These are phyloP conservation scores for Phanerochaete sordida DNA, from an alignment of 768 basidiomycete genomes.

Conservation along the genomic window DNA sequence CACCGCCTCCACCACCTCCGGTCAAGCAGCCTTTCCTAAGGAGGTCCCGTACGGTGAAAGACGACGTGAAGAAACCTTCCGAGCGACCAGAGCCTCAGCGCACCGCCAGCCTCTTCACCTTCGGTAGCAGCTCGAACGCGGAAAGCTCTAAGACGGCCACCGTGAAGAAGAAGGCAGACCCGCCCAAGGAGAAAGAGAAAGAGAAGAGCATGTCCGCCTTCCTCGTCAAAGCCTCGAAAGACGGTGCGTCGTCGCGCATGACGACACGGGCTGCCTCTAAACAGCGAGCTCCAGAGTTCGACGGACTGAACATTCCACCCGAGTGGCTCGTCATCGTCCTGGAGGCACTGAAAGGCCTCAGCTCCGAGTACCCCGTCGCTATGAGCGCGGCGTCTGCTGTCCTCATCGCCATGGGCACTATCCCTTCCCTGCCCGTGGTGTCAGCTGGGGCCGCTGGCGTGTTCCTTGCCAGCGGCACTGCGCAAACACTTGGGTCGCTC, in stretches of 20 bases:
- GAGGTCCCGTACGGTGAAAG: neutral
- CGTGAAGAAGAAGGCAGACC: neutral
- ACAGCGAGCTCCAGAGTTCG: constrained; percentile 22
- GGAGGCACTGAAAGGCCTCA: constrained; percentile 65
- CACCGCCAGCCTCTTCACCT: neutral
- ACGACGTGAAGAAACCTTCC: neutral
- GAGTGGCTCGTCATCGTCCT: constrained; percentile 72
- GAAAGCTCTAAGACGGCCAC: neutral
- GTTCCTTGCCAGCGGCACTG: constrained; percentile 61
- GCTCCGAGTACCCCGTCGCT: constrained; percentile 63
- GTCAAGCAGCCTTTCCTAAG: neutral
- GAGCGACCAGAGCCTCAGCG: neutral
- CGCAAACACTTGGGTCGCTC: constrained; percentile 70
- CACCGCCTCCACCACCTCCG: neutral
- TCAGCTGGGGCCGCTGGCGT: constrained; percentile 64
- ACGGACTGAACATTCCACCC: constrained; percentile 51
- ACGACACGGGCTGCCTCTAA: neutral
- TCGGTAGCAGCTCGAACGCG: neutral
- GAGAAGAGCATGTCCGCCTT: neutral
- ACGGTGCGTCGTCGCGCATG: neutral
- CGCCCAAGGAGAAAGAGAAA: neutral
- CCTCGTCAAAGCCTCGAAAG: neutral
- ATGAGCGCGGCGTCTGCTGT: constrained; percentile 69
- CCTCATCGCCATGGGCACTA: constrained; percentile 67
- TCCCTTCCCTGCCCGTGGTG: constrained; percentile 68